Conservation (phyloP, 2,329 filamentous ascomycete genomes). For the Rhytidhysteron rufulum region DNA sequence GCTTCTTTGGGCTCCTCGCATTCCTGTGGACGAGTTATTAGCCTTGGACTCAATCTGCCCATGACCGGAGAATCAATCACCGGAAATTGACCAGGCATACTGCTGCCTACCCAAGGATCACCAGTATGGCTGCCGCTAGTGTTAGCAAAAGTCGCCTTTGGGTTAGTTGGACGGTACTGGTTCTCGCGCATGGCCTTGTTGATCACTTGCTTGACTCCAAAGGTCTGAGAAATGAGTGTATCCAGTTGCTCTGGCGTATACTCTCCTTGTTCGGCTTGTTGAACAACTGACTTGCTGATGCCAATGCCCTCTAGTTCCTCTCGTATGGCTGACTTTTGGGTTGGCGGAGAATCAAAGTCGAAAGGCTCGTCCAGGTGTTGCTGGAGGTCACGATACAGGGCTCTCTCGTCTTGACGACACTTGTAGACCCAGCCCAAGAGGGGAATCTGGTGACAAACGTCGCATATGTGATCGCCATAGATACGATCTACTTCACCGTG, state of each 20-base stretch:
- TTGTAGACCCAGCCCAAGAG: conserved; percentile 69
- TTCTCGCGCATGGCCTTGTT: too few species aligned
- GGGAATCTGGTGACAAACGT: conserved; percentile 54
- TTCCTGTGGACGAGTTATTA: too few species aligned
- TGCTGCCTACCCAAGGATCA: too few species aligned
- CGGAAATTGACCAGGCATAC: too few species aligned
- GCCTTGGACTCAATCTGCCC: too few species aligned
- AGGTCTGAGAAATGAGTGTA: conserved; percentile 28
- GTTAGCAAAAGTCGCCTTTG: too few species aligned
- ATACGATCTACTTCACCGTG: conserved; percentile 67
- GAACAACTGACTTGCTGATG: conserved; percentile 31
- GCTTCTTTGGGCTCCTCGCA: too few species aligned
- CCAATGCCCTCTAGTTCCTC: conserved; percentile 24
- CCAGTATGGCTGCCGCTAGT: too few species aligned
- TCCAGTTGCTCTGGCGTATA: conserved; percentile 31
- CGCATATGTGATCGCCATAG: conserved; percentile 55
- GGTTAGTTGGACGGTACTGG: conserved; percentile 9
- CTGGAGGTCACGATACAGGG: not conserved
- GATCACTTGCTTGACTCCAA: conserved; percentile 20
- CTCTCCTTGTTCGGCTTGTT: conserved; percentile 26
- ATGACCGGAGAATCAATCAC: too few species aligned
- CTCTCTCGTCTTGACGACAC: conserved; percentile 61
- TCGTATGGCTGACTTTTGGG: conserved; percentile 18
- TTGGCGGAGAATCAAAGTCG: too few species aligned
- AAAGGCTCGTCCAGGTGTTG: too few species aligned